A percentile compares a stretch with the other conserved stretches of the same genome.
Conservation (phyloP, 768 basidiomycete genomes). For the Xerocomus brunneocitrinus region DNA sequence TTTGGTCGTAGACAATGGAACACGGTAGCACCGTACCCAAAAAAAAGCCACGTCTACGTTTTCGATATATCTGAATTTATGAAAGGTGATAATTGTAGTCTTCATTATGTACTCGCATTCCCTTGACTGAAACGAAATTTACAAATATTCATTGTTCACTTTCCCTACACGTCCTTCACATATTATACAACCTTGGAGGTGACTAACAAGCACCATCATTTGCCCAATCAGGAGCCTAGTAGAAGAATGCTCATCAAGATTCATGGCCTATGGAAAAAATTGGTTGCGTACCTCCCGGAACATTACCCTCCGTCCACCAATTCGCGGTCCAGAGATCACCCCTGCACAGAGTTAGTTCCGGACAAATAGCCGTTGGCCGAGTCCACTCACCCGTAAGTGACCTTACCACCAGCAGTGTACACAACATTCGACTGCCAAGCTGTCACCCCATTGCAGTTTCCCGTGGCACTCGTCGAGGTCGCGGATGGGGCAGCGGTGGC, state of each 20-base stretch:
- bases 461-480: slow-evolving; percentile 19
- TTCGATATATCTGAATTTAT: background rate
- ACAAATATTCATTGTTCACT: background rate
- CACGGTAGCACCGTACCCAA: background rate
- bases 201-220: slow-evolving; percentile 50
- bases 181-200: background rate
- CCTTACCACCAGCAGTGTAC: slow-evolving; percentile 51
- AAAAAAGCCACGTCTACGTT: background rate
- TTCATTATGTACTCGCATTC: background rate
- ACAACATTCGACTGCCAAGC: slow-evolving; percentile 43
- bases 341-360: slow-evolving; percentile 5
- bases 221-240: slow-evolving; percentile 50
- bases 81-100: background rate
- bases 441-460: slow-evolving; percentile 44
- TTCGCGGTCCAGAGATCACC: slow-evolving; percentile 45
- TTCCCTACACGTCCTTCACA: background rate
- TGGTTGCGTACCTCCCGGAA: slow-evolving; percentile 36
- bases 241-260: background rate
- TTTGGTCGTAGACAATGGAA: background rate
- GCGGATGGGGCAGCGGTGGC: slow-evolving; percentile 21
- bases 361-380: background rate
- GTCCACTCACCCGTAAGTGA: slow-evolving; percentile 44
- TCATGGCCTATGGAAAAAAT: background rate
- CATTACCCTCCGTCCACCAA: slow-evolving; percentile 60
- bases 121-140: background rate